Conservation (phyloP, 768 basidiomycete species). For the Kwoniella sp. region DNA sequence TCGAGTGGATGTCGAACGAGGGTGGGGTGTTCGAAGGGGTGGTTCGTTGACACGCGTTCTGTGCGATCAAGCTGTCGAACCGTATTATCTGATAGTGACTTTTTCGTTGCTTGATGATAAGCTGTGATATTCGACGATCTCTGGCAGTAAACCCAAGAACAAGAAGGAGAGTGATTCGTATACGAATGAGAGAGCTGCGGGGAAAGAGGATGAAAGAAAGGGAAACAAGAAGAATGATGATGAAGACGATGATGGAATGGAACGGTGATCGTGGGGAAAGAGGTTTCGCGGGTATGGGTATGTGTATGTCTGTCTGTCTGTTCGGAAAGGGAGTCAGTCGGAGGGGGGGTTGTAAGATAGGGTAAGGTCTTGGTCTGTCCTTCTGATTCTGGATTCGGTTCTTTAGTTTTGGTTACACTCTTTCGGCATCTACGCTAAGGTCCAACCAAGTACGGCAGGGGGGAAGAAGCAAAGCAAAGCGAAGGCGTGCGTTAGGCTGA, state of each 20-base stretch:
- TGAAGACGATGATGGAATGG: neutral
- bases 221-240: neutral
- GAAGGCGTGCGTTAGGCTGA: neutral
- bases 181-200: too few species aligned
- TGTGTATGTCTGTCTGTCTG: neutral
- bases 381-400: neutral
- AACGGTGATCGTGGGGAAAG: neutral
- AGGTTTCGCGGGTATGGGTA: neutral
- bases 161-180: too few species aligned
- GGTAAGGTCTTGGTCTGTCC: too few species aligned
- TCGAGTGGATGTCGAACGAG: neutral
- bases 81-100: too few species aligned
- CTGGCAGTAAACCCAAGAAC: too few species aligned
- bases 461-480: neutral
- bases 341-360: too few species aligned
- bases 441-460: too few species aligned
- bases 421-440: neutral
- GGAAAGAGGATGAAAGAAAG: neutral
- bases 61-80: too few species aligned
- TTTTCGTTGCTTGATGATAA: too few species aligned
- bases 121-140: too few species aligned
- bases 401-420: neutral
- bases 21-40: neutral
- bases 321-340: too few species aligned
- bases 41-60: too few species aligned